Base-by-base conservation (phyloP, 1,284 basidiomycete genomes). In the Sporisorium exsertum region DNA sequence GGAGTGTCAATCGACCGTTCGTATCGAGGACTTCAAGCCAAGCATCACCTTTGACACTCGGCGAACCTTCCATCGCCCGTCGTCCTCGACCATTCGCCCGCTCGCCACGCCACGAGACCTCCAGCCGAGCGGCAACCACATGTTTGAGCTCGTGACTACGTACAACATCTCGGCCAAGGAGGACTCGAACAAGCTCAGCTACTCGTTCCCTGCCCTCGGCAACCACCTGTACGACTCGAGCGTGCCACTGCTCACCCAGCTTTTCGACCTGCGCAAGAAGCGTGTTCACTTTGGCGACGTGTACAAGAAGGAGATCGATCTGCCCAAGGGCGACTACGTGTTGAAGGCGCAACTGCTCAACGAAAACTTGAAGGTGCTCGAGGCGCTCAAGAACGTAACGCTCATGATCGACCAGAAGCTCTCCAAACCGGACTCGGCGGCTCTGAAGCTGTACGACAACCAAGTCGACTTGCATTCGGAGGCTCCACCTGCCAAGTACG, bases 201-300 rank as follows among this genome's bases (percentile, higher is more conserved):
- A 73, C 53, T 72, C 71, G 47, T 74, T 83, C 57, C 85, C 84
- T 16, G 63, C 78, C 20, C 67, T 77, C 15, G 77, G 75, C 35
- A 81, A 86, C 56, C 81, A 83, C 50, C 66, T 86, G 45, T 86
- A 86, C 74, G 85, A 86, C 62, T 77, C 72, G 37, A 78, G 73
- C 33, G 82, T 86, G 32, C 79, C 84, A 16, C 70, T 86, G 52
- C 76, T 86, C 27, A 77, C 77, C 32, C 80, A 83, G 67, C 63
- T 86, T 8, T 81, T 81, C 20, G 85, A 86, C 56, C 57, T 74
- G 27, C 68, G 78, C 59, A 81, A 84, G 57, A 77, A 80, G 58
- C 69, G 78, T 8, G 73, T 85, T 13, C 64, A 78, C 51, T 85
- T 84, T 61, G 81, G 80, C 46, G 84, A 85, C 42, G 83, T 86